phyloP scores from a whole-genome alignment of 306 rosid genomes.

The Dalbergia oliveri region DNA sequence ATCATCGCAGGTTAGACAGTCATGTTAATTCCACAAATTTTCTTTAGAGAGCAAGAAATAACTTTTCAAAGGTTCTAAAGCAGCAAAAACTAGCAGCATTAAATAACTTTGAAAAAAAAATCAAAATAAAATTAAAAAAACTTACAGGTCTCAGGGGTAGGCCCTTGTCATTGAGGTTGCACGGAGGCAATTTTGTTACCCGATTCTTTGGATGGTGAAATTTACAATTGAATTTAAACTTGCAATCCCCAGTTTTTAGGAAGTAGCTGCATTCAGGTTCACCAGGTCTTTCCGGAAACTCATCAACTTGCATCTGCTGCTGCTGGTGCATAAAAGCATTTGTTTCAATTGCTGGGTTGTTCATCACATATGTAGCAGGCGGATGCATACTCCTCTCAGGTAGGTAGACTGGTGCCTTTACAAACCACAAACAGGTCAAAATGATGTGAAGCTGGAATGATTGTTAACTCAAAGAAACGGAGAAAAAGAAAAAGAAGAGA shows the following conservation, averaged over 20 bases:
- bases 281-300: slow-evolving; percentile 91
- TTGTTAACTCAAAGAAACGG: neutral
- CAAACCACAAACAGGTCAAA: slow-evolving; percentile 47
- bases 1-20: slow-evolving; percentile 1
- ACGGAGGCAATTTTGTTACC: slow-evolving; percentile 54
- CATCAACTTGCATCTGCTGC: slow-evolving; percentile 61
- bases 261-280: slow-evolving; percentile 90
- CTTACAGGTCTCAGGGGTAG: slow-evolving; percentile 97
- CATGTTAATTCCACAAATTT: neutral
- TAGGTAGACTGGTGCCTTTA: slow-evolving; percentile 76
- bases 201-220: slow-evolving; percentile 91
- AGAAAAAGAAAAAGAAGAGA: neutral
- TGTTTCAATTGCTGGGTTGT: slow-evolving; percentile 62
- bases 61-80: neutral
- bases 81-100: slow-evolving; percentile 26
- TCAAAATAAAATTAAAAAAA: neutral
- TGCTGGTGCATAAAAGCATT: slow-evolving; percentile 64
- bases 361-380: slow-evolving; percentile 66
- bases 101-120: slow-evolving; percentile 41
- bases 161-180: slow-evolving; percentile 83
- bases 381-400: slow-evolving; percentile 71
- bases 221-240: slow-evolving; percentile 82
- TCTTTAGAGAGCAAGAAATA: neutral
- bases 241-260: slow-evolving; percentile 92
- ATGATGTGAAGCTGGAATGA: slow-evolving; percentile 15